Evolutionary conservation across 176 grass and related monocot species (phyloP), one percentile per base, ranked within the genome.

Genomic region (Carex pumila): DNA sequence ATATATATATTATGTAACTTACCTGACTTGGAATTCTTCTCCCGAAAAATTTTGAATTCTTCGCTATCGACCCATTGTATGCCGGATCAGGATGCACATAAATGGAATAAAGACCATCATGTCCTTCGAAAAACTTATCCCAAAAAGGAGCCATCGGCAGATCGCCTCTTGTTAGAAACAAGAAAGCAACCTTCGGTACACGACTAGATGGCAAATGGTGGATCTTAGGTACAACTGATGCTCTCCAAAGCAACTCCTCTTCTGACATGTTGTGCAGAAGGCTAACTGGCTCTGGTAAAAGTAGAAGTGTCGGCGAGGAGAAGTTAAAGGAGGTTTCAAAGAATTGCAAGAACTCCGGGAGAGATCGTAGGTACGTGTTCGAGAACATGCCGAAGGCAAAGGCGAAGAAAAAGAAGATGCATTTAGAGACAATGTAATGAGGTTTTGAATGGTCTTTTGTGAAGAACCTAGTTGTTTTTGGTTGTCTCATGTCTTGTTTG

Each of bases 81-180:
- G 85, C 69, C 0, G 91, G 91, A 43, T 86, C 54, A 19, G 86
- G 8, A 67, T 97, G 94, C 30, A 97, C 88, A 65, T 97, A 94
- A 47, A 97, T 90, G 77, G 88, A 89, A 65, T 87, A 94, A 5
- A 91, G 4, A 17, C 62, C 92, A 45, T 94, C 6, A 64, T 92
- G 45, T 0, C 94, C 92, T 0, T 89, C 21, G 79, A 97, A 94
- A 88, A 92, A 97, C 67, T 87, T 86, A 54, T 97, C 94, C 94
- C 94, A 97, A 12, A 92, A 22, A 14, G 56, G 92, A 25, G 92
- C 88, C 13, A 97, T 43, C 1, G 86, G 94, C 41, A 94, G 56
- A 6, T 77, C 45, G 6, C 89, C 88, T 19, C 82, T 87, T 9
- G 87, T 89, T 5, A 94, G 86, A 84, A 97, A 97, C 84, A 97